Evolutionary conservation across 202 grass and related monocot species (phyloP).

Genomic region (Setaria italica): DNA sequence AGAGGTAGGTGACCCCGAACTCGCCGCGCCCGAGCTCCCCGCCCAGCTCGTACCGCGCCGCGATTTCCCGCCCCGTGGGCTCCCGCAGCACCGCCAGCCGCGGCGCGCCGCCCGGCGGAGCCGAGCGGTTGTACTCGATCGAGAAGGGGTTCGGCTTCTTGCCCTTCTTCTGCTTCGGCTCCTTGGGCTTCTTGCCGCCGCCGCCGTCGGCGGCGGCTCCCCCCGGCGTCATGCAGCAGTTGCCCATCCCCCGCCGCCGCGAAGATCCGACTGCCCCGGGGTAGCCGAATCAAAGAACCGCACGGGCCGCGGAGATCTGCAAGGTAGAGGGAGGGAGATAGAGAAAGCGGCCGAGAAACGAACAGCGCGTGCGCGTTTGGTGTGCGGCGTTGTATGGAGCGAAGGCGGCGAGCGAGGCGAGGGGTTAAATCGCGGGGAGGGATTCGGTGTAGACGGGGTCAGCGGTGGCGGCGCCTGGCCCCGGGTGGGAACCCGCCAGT

Average conservation of each 20-base stretch:
- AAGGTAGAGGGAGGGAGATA: background rate
- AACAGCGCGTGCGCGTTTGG: constrained; percentile 46
- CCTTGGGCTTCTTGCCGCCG: constrained; percentile 47
- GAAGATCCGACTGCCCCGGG: background rate
- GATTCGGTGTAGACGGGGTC: constrained; percentile 55
- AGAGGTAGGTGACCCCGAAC: constrained; percentile 94
- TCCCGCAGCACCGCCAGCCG: constrained; percentile 63
- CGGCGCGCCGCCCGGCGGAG: constrained; percentile 27
- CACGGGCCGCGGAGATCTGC: constrained; percentile 40
- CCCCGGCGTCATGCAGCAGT: constrained; percentile 65
- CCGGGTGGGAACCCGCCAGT: constrained; percentile 57
- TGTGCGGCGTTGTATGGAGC: background rate
- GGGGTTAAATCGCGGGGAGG: constrained; percentile 47
- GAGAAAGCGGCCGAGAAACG: constrained; percentile 35
- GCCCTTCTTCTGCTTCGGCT: constrained; percentile 62
- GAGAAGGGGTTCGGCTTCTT: constrained; percentile 92
- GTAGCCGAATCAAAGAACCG: constrained; percentile 37
- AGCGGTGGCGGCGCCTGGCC: constrained; percentile 51
- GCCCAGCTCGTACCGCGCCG: constrained; percentile 73
- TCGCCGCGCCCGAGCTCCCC: constrained; percentile 84
- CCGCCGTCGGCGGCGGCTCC: constrained; percentile 32
- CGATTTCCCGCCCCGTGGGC: constrained; percentile 68
- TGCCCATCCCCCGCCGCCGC: constrained; percentile 60
- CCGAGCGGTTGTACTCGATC: constrained; percentile 79
- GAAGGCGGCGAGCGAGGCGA: constrained; percentile 12